Conservation (phyloP, 2,329 filamentous ascomycete genomes). For the Diaporthe australafricana region DNA sequence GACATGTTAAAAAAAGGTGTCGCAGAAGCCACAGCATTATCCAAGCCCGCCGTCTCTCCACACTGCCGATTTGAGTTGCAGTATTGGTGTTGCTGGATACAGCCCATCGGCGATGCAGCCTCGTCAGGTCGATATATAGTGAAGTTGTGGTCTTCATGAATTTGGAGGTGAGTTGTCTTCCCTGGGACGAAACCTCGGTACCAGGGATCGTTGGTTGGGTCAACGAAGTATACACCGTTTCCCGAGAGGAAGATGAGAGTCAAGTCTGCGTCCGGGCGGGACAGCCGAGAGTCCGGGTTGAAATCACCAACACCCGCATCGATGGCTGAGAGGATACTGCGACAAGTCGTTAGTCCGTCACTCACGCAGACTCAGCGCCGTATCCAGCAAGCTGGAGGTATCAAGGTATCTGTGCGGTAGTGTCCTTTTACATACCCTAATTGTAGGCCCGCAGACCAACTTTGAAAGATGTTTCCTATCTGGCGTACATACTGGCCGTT, state of each 20-base stretch:
- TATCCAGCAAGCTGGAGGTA: too few relatives aligned
- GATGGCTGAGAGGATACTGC: too few relatives aligned
- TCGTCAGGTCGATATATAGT: slow-evolving; percentile 24
- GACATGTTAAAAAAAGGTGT: neutral
- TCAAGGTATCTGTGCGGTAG: too few relatives aligned
- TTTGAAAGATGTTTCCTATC: rapidly evolving
- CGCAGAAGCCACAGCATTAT: neutral
- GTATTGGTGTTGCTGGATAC: slow-evolving; percentile 25
- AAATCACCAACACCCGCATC: too few relatives aligned
- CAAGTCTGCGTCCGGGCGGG: slow-evolving; percentile 2
- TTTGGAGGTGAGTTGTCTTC: too few relatives aligned
- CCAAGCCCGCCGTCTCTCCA: neutral
- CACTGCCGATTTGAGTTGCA: slow-evolving; percentile 28
- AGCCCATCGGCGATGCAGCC: slow-evolving; percentile 34
- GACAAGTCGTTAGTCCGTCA: too few relatives aligned
- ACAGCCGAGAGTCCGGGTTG: neutral
- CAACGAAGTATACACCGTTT: neutral
- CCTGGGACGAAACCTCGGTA: slow-evolving; percentile 11
- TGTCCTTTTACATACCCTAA: neutral
- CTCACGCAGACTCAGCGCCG: too few relatives aligned
- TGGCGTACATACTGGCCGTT: neutral
- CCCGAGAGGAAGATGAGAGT: slow-evolving; percentile 27
- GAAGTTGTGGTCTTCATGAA: too few relatives aligned
- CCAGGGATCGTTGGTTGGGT: slow-evolving; percentile 20
- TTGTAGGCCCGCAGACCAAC: rapidly evolving